Conservation (phyloP, 169 alveolate species). For the Babesia bigemina region DNA sequence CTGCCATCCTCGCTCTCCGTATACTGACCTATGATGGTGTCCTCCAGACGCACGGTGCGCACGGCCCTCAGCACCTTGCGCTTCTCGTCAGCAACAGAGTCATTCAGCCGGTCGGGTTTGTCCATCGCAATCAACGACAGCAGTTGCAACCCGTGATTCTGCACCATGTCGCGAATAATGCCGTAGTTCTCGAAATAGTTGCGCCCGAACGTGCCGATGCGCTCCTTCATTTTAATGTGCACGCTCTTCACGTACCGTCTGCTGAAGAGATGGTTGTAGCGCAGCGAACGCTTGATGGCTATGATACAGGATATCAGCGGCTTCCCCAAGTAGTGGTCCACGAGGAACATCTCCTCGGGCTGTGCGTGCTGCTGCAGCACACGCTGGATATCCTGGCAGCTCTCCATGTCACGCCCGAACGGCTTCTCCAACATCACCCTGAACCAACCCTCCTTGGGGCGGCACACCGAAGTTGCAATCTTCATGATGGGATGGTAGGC, state of each 20-base stretch:
- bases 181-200: conserved; percentile 65
- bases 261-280: conserved; percentile 50
- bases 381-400: conserved; percentile 36
- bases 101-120: conserved; percentile 27
- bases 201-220: conserved; percentile 63
- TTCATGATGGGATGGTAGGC: conserved; percentile 67
- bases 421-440: conserved; percentile 72
- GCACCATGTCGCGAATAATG: conserved; percentile 69
- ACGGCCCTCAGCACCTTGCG: conserved; percentile 47
- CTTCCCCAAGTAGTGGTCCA: conserved; percentile 70
- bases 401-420: conserved; percentile 59
- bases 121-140: conserved; percentile 64
- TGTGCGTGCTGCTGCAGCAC: conserved; percentile 39
- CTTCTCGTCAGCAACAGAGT: conserved; percentile 47
- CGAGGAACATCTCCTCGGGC: conserved; percentile 57
- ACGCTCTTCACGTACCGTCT: conserved; percentile 58
- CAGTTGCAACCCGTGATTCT: conserved; percentile 67
- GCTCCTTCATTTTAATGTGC: conserved; percentile 66
- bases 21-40: conserved; percentile 62
- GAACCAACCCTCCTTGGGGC: conserved; percentile 61
- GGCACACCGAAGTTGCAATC: conserved; percentile 59
- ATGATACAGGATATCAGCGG: conserved; percentile 61
- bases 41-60: conserved; percentile 50
- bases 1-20: conserved; percentile 46
- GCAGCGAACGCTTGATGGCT: conserved; percentile 42